Base-by-base conservation (phyloP, 176 grass and related monocot genomes). In the Neostapfia colusana region DNA sequence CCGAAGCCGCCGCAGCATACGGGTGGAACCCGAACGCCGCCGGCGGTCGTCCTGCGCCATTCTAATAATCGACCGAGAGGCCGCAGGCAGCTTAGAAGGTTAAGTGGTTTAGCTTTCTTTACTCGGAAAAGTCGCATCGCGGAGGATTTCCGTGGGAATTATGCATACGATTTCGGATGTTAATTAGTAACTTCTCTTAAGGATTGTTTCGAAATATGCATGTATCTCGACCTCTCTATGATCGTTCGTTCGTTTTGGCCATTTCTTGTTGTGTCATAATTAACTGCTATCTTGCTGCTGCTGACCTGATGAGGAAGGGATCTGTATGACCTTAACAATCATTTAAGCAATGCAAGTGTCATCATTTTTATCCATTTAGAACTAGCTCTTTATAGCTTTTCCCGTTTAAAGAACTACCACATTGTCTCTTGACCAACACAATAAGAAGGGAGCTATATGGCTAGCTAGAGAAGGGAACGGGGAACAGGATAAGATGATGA, bases 51-150 rank as follows among this genome's bases (percentile, higher is more conserved):
- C 76, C 76, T 25, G 16, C 81, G 38, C 84, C 77, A 44, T 86
- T 86, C 63, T 86, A 51, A 81, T 68, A 0, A 58, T 55, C 23
- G 25, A 61, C 13, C 8, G 43, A 38, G 40, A 24, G 28, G 62
- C 70, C 0, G 28, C 51, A 4, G n/a, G 36, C 27, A 7, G n/a
- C 25, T 36, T 70, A 73, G 67, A 83, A 78, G 74, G 79, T 87
- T 83, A 82, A 78, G 79, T 87, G 16, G 37, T 70, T 78, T 78
- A 82, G 74, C 74, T 78, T 67, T 82, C 67, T 73, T 78, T 53
- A 63, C 41, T 82, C 73, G 41, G 61, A 66, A 46, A 28, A 27
- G 10, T 78, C 57, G 40, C 50, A 42, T 60, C 73, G 54, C 28
- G 60, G 49, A 67, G 49, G 56, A 68, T 69, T 82, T 83, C 60